A percentile compares a stretch with the other conserved stretches of the same genome.
These are phyloP conservation scores for Malassezia yamatoensis DNA, from an alignment of 1,284 basidiomycete species.

Conservation along the genomic window DNA sequence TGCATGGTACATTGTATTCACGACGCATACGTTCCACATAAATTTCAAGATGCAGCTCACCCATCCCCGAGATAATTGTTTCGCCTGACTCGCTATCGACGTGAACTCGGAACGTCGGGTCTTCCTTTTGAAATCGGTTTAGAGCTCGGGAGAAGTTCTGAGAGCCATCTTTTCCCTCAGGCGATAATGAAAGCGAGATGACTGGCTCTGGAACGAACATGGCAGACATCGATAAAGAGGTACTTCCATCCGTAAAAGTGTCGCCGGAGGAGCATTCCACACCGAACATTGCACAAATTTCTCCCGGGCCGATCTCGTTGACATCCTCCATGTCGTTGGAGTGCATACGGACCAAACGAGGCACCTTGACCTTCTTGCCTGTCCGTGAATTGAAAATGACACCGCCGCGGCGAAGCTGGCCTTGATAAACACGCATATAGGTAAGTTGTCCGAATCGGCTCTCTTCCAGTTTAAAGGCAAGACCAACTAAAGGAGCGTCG, in stretches of 20 bases:
- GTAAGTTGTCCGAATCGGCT: slow-evolving; percentile 94
- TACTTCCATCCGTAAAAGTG: slow-evolving; percentile 65
- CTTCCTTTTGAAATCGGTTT: slow-evolving; percentile 97
- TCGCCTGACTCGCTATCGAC: slow-evolving; percentile 89
- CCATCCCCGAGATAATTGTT: slow-evolving; percentile 99
- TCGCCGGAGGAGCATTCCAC: slow-evolving; percentile 97
- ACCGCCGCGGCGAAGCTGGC: slow-evolving; percentile 71
- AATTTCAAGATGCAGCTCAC: slow-evolving; percentile 95
- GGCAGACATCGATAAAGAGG: slow-evolving; percentile 58
- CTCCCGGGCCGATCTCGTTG: slow-evolving; percentile 86
- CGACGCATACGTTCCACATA: slow-evolving; percentile 98
- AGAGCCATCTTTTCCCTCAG: slow-evolving; percentile 72
- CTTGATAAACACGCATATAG: slow-evolving; percentile 98
- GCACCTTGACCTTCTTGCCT: slow-evolving; percentile 97
- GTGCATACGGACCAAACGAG: slow-evolving; percentile 93
- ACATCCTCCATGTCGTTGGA: slow-evolving; percentile 99
- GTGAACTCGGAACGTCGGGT: slow-evolving; percentile 96
- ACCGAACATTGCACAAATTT: slow-evolving; percentile 99
- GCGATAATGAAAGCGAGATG: slow-evolving; percentile 86
- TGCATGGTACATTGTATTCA: slow-evolving; percentile 89
- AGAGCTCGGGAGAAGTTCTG: slow-evolving; percentile 86
- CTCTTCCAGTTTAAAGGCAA: slow-evolving; percentile 98
- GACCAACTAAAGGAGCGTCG: slow-evolving; percentile 74
- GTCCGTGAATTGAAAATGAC: slow-evolving; percentile 87
- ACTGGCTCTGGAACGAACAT: slow-evolving; percentile 99